phyloP scores from a whole-genome alignment of 805 yeast genomes.

The Ogataea pini region DNA sequence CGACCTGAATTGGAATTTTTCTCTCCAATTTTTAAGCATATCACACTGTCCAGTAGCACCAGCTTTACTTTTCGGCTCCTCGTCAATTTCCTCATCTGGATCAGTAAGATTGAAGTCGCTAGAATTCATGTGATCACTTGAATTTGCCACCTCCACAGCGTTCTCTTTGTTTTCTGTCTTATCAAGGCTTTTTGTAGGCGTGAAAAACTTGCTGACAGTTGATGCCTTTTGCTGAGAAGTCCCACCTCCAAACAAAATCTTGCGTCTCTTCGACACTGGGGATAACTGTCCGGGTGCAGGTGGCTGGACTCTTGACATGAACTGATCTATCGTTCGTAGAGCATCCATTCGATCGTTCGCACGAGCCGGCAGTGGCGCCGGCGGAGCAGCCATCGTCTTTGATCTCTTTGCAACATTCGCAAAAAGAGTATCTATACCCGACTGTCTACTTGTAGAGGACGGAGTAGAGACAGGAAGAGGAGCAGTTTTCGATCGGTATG shows the following conservation, averaged over 20 bases:
- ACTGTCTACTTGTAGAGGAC: background rate
- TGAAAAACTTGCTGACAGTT: slow-evolving; percentile 24
- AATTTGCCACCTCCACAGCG: background rate
- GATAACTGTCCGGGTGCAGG: slow-evolving; percentile 16
- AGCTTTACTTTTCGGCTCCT: slow-evolving; percentile 2
- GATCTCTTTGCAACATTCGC: background rate
- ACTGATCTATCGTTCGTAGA: slow-evolving; percentile 25
- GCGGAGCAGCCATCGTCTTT: background rate
- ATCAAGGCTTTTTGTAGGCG: background rate
- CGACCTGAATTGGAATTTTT: slow-evolving; percentile 7
- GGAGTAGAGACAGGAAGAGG: slow-evolving; percentile 1
- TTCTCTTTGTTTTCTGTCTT: background rate
- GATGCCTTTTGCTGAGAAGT: slow-evolving; percentile 9
- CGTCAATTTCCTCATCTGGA: slow-evolving; percentile 28
- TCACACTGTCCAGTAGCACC: background rate
- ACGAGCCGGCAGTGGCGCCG: background rate
- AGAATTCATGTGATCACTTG: slow-evolving; percentile 20
- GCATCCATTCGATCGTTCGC: slow-evolving; percentile 18
- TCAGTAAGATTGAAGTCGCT: slow-evolving; percentile 34
- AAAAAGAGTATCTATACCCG: background rate
- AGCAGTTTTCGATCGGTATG: slow-evolving; percentile 1
- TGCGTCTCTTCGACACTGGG: slow-evolving; percentile 31
- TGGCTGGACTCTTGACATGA: slow-evolving; percentile 15
- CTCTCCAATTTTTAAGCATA: slow-evolving; percentile 7
- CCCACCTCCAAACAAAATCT: slow-evolving; percentile 22